Evolutionary conservation across 768 basidiomycete genomes (phyloP).

Genomic region (Butyriboletus loyo): DNA sequence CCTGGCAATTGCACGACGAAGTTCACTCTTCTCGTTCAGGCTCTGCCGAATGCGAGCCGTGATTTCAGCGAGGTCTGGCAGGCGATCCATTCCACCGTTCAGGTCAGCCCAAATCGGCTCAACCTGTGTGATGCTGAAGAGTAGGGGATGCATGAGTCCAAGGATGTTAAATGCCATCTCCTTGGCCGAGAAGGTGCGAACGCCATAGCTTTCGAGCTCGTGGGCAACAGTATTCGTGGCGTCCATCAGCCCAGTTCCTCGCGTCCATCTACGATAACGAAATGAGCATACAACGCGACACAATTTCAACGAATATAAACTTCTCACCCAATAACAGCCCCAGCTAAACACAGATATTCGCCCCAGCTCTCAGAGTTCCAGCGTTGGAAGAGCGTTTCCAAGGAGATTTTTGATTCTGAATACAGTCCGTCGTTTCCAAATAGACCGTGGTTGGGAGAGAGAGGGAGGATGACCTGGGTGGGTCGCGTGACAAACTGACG

Average conservation of each 20-base stretch:
- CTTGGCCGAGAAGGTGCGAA: slow-evolving; percentile 98
- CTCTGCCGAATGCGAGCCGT: slow-evolving; percentile 80
- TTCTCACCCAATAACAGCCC: slow-evolving; percentile 93
- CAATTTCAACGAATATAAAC: slow-evolving; percentile 4
- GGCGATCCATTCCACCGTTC: slow-evolving; percentile 97
- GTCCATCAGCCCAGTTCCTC: slow-evolving; percentile 96
- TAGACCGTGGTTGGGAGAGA: slow-evolving; percentile 96
- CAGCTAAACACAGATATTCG: slow-evolving; percentile 95
- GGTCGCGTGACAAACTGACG: slow-evolving; percentile 96
- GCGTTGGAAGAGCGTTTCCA: slow-evolving; percentile 97
- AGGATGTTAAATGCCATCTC: slow-evolving; percentile 99
- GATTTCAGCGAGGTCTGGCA: slow-evolving; percentile 92
- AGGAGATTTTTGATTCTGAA: slow-evolving; percentile 96
- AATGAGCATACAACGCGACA: slow-evolving; percentile 9
- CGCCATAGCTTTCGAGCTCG: slow-evolving; percentile 88
- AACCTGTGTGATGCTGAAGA: slow-evolving; percentile 99
- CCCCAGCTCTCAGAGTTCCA: slow-evolving; percentile 99
- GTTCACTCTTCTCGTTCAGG: slow-evolving; percentile 83
- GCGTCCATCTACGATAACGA: slow-evolving; percentile 72
- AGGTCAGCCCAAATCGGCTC: slow-evolving; percentile 99
- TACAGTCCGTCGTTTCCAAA: slow-evolving; percentile 98
- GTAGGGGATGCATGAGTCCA: slow-evolving; percentile 96
- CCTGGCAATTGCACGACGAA: slow-evolving; percentile 88
- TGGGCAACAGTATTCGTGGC: slow-evolving; percentile 94
- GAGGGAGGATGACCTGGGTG: slow-evolving; percentile 95